phyloP scores from a whole-genome alignment of 768 basidiomycete species.

The Naganishia vaughanmartiniae region DNA sequence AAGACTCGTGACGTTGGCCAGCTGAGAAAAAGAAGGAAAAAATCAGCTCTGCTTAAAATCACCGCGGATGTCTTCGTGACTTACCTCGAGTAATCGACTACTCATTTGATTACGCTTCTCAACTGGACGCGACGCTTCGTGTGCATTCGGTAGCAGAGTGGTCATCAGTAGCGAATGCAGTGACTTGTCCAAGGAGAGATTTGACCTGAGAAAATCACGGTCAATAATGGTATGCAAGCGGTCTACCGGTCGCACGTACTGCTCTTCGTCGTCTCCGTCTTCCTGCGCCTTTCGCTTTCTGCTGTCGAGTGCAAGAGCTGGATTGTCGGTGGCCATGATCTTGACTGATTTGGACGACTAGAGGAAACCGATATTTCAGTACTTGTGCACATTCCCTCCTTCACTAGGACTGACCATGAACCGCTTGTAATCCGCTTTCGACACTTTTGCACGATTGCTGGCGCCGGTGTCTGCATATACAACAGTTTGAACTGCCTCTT shows the following conservation, averaged over 20 bases:
- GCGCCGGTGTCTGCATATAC: constrained; percentile 41
- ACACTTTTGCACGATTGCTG: constrained; percentile 7
- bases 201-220: constrained; percentile 37
- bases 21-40: constrained; percentile 10
- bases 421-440: constrained; percentile 47
- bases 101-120: constrained; percentile 47
- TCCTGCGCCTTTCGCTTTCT: constrained; percentile 33
- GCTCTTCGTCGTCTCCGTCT: constrained; percentile 42
- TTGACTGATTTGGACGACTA: constrained; percentile 47
- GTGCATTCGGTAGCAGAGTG: constrained; percentile 41
- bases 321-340: constrained; percentile 43
- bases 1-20: constrained; percentile 37
- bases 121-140: constrained; percentile 37
- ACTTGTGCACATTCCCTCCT: neutral
- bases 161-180: constrained; percentile 49
- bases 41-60: neutral
- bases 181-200: constrained; percentile 50
- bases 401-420: constrained; percentile 48
- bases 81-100: constrained; percentile 41
- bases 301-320: constrained; percentile 27
- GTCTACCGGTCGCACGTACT: constrained; percentile 23
- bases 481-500: constrained; percentile 43
- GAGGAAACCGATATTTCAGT: neutral
- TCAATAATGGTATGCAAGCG: neutral
- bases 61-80: neutral